phyloP scores from a whole-genome alignment of 192 early-diverging fungal genomes.

The Coemansia sp. region DNA sequence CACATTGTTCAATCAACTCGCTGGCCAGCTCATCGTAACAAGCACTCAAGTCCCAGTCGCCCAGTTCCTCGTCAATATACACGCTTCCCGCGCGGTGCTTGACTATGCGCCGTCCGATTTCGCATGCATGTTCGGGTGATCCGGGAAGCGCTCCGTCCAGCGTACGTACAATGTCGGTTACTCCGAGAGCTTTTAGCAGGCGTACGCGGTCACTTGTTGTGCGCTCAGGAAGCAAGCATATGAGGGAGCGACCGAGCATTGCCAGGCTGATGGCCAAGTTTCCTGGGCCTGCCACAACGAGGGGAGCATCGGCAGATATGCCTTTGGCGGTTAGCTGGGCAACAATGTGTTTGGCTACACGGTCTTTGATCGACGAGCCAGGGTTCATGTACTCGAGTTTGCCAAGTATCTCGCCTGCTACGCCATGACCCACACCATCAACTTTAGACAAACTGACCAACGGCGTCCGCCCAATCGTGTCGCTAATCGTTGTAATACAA shows the following conservation, averaged over 20 bases:
- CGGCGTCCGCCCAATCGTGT: slow-evolving; percentile 63
- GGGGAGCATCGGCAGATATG: slow-evolving; percentile 31
- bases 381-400: slow-evolving; percentile 78
- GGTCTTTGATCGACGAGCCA: slow-evolving; percentile 71
- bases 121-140: slow-evolving; percentile 64
- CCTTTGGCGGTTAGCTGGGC: slow-evolving; percentile 32
- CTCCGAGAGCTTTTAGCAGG: slow-evolving; percentile 64
- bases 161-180: slow-evolving; percentile 67
- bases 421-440: slow-evolving; percentile 14
- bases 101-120: slow-evolving; percentile 61
- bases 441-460: slow-evolving; percentile 47
- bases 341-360: slow-evolving; percentile 59
- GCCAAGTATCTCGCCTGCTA: slow-evolving; percentile 61
- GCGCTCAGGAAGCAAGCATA: slow-evolving; percentile 66
- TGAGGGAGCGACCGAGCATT: slow-evolving; percentile 45
- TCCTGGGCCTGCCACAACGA: slow-evolving; percentile 71
- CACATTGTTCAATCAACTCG: slow-evolving; percentile 64
- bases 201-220: slow-evolving; percentile 68
- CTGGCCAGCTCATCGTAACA: slow-evolving; percentile 60
- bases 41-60: slow-evolving; percentile 22
- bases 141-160: slow-evolving; percentile 66
- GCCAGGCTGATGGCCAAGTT: slow-evolving; percentile 71
- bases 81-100: slow-evolving; percentile 53
- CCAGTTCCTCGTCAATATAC: slow-evolving; percentile 64
- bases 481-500: slow-evolving; percentile 28